Conservation (phyloP, 2,329 filamentous ascomycete species). For the Penicillium sp. region DNA sequence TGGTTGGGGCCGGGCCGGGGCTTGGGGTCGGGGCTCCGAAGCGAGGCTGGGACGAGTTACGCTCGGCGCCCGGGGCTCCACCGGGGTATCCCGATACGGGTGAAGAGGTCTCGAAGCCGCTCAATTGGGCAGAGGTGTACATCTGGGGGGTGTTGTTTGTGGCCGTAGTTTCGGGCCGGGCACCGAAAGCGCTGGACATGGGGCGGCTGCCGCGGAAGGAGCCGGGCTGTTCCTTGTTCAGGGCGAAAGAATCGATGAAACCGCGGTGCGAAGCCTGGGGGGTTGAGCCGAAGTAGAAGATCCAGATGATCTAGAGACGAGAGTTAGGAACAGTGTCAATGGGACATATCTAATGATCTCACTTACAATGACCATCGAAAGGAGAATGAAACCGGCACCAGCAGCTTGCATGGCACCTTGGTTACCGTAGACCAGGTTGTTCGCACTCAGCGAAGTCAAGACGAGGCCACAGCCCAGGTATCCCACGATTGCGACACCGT, state of each 20-base stretch:
- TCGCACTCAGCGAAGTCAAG: constrained; percentile 80
- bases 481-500: constrained; percentile 86
- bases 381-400: constrained; percentile 86
- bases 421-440: constrained; percentile 76
- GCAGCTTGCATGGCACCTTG: constrained; percentile 74
- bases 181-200: constrained; percentile 70
- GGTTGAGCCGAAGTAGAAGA: constrained; percentile 96
- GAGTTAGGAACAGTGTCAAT: constrained; percentile 6
- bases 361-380: constrained; percentile 88
- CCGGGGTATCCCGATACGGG: constrained; percentile 69
- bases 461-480: constrained; percentile 82
- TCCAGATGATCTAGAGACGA: constrained; percentile 83
- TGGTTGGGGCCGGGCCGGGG: constrained; percentile 22
- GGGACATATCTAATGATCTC: not conserved
- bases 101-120: constrained; percentile 93
- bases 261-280: constrained; percentile 81
- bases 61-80: constrained; percentile 54
- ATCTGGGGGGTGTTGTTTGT: constrained; percentile 79
- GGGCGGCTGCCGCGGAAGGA: constrained; percentile 63
- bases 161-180: constrained; percentile 78
- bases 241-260: constrained; percentile 92
- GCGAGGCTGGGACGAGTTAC: constrained; percentile 56
- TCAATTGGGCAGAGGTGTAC: constrained; percentile 94
- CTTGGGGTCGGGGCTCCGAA: constrained; percentile 35
- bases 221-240: constrained; percentile 74